Evolutionary conservation across 2,329 filamentous ascomycete genomes (phyloP).

Genomic region (Microascus cirrosus): DNA sequence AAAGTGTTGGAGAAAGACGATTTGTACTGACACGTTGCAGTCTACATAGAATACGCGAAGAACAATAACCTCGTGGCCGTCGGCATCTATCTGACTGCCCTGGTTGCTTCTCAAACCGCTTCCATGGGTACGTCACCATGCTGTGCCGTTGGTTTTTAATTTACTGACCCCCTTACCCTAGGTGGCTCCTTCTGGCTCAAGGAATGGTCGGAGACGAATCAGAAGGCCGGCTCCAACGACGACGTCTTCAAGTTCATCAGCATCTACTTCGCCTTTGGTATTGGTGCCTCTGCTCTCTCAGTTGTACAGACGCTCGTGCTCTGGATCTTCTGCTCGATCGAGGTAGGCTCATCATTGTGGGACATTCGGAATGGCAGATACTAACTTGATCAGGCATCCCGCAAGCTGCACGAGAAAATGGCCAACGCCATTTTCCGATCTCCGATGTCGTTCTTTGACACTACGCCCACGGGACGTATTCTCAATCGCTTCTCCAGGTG

Average conservation of each 20-base stretch:
- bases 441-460: slow-evolving; percentile 98
- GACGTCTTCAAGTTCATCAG: slow-evolving; percentile 84
- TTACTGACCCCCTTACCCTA: slow-evolving; percentile 15
- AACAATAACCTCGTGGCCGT: slow-evolving; percentile 86
- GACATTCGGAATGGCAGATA: neutral
- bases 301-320: slow-evolving; percentile 88
- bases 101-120: slow-evolving; percentile 70
- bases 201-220: slow-evolving; percentile 77
- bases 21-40: slow-evolving; percentile 24
- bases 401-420: slow-evolving; percentile 96
- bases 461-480: slow-evolving; percentile 90
- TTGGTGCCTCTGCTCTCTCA: slow-evolving; percentile 75
- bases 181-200: slow-evolving; percentile 88
- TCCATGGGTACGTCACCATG: slow-evolving; percentile 55
- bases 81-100: slow-evolving; percentile 61
- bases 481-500: slow-evolving; percentile 91
- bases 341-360: slow-evolving; percentile 39
- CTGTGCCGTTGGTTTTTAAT: neutral
- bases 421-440: slow-evolving; percentile 93
- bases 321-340: slow-evolving; percentile 99
- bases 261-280: slow-evolving; percentile 88
- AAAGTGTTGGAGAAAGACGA: neutral
- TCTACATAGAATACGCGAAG: slow-evolving; percentile 90
- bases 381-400: slow-evolving; percentile 53
- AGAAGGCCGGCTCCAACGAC: slow-evolving; percentile 54